Base-by-base conservation (phyloP, 1,284 basidiomycete species). In the Fomitopsis pinicola region DNA sequence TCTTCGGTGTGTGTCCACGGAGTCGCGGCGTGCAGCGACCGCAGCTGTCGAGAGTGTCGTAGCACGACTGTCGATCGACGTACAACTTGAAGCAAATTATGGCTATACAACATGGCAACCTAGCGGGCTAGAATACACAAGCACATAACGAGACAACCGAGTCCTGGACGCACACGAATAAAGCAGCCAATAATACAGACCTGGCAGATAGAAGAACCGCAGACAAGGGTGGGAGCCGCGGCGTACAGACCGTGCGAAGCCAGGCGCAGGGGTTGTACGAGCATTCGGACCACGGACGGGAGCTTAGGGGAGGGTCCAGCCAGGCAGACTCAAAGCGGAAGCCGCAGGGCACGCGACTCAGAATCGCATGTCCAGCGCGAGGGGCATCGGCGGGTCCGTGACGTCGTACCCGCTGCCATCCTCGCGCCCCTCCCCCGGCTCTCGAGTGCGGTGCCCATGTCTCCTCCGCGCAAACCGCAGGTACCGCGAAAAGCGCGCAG, bases 401-500 rank as follows among this genome's bases (percentile, higher is more conserved):
- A 68, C 68, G 63, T 75, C 72, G 62, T 68, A 67, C 42, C 67
- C 71, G 59, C 57, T 53, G 38, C 55, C 54, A 28, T 67, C 69
- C 22, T 68, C 71, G n/a, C 64, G 62, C 19, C 52, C 52, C 52
- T n/a, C 52, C 52, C 52, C 36, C 52, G 17, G 35, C 2, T 54
- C 52, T 35, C 52, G 52, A 5, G 52, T 54, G 42, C 61, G 65
- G 4, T 63, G 65, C 12, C 69, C 52, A 55, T 66, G 64, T 46
- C 65, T 60, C 55, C 81, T 77, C 60, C 79, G 80, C n/a, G 87
- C 87, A 66, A 85, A 84, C 33, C 83, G 82, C 57, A 91, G 73
- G 69, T 90, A 91, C 36, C 84, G 81, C 63, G 88, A 89, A 70
- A 91, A 87, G 42, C 88, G 80, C 61, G 80, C 67, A 44, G 65